Percentiles rank a stretch among this genome's conserved stretches.
Evolutionary conservation across 2,329 filamentous ascomycete genomes (phyloP).

Genomic region (Paracoccidioides lutzii): DNA sequence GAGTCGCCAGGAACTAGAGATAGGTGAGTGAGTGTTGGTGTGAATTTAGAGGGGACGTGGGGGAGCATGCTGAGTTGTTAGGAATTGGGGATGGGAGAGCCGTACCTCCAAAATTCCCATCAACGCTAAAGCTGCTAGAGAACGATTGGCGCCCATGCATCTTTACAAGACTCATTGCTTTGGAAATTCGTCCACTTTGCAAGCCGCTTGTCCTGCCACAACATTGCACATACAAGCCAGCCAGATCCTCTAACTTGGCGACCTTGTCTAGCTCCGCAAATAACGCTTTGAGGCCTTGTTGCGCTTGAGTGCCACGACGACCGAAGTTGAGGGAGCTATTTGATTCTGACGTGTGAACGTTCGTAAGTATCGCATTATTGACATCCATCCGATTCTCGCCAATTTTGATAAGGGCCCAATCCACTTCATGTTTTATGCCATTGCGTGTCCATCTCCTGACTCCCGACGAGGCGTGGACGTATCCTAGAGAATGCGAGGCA

Average conservation of each 20-base stretch:
- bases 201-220: constrained; percentile 77
- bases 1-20: constrained; percentile 68
- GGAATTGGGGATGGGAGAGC: constrained; percentile 7
- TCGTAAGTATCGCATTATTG: constrained; percentile 50
- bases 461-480: constrained; percentile 80
- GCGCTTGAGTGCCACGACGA: constrained; percentile 35
- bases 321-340: constrained; percentile 11
- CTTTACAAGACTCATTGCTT: constrained; percentile 70
- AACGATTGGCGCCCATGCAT: constrained; percentile 73
- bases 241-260: constrained; percentile 44
- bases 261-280: constrained; percentile 43
- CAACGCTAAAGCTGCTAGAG: constrained; percentile 55
- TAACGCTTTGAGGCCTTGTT: constrained; percentile 13
- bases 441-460: constrained; percentile 62
- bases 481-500: constrained; percentile 65
- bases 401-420: constrained; percentile 87
- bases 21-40: not conserved
- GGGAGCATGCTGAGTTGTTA: too few relatives aligned
- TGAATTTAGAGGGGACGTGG: not conserved
- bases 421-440: constrained; percentile 74
- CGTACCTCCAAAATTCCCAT: constrained; percentile 45
- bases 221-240: constrained; percentile 71
- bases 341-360: not conserved
- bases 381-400: constrained; percentile 55
- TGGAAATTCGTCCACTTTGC: constrained; percentile 64